Evolutionary conservation across 163 green algal genomes (phyloP), one percentile per base, ranked within the genome.

Genomic region (Volvox carteri): DNA sequence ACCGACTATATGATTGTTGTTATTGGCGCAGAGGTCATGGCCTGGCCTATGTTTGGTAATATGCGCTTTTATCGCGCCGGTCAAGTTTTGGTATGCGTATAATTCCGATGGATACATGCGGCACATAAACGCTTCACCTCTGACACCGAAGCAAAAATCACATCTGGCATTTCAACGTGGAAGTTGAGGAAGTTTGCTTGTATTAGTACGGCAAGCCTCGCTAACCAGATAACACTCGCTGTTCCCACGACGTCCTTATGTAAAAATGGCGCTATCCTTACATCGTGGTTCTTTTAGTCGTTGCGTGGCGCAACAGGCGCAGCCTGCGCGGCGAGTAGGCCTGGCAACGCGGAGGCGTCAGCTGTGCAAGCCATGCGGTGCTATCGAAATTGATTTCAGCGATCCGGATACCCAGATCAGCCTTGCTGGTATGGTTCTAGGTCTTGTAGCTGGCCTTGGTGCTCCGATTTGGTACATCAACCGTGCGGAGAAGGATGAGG

Each of bases 401-500:
- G 93, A 96, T 46, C 86, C 91, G n/a, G 84, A 89, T 44, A 89
- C 84, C 16, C 84, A 89, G 41, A 84, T 89, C 41, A 77, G 78
- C 2, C 62, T 92, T 39, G 73, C 89, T 48, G 77, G 90, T 58
- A 85, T 86, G 39, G 78, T 95, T 4, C 70, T 93, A 18, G 93
- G 93, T 68, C 72, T 95, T 3, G 87, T 90, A 1, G 50, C 90
- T 23, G 93, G 93, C 54, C 37, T 97, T 21, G 95, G 95, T 18
- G 89, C 92, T 0, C 95, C 93, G 16, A 68, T 95, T 23, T 96
- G 92, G 86, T 97, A 95, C 84, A 94, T 95, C 62, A 95, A 92
- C 74, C 90, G 93, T 39, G 92, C 90, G 41, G 95, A 97, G 73
- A 90, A 92, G 65, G 95, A 97, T 42, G 94, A 97, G 90, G 93